Conservation (phyloP, 495 filamentous ascomycete genomes). For the Aspergillus indologenus region DNA sequence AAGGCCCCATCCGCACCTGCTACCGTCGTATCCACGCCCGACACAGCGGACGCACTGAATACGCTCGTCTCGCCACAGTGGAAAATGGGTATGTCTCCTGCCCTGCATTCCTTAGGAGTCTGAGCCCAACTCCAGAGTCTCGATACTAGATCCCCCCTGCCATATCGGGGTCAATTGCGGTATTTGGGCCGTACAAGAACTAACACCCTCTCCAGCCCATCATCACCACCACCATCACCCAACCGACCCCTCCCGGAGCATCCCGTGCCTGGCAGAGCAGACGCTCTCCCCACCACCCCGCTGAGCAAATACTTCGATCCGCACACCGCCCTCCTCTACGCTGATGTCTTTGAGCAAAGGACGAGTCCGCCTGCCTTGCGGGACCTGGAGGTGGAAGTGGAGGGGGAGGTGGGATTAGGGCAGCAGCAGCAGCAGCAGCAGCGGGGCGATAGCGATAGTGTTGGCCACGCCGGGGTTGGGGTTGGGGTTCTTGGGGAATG, state of each 20-base stretch:
- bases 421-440: too few relatives aligned
- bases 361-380: slow-evolving; percentile 1
- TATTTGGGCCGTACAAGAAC: too few relatives aligned
- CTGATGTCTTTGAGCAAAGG: slow-evolving; percentile 4
- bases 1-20: not conserved
- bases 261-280: not conserved
- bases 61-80: not conserved
- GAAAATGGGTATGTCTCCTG: not conserved
- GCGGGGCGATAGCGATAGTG: too few relatives aligned
- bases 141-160: too few relatives aligned
- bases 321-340: slow-evolving; percentile 8
- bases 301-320: slow-evolving; percentile 19
- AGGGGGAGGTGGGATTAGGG: not conserved
- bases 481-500: too few relatives aligned
- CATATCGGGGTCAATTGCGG: too few relatives aligned
- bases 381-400: slow-evolving; percentile 3
- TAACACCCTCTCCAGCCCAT: too few relatives aligned
- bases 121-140: too few relatives aligned
- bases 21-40: not conserved
- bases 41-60: not conserved
- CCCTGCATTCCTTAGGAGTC: too few relatives aligned
- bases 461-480: too few relatives aligned
- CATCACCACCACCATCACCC: too few relatives aligned
- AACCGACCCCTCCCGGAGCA: not conserved
- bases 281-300: not conserved